Base-by-base conservation (phyloP, 352 stramenopile species). In the Phytophthora foliorum region DNA sequence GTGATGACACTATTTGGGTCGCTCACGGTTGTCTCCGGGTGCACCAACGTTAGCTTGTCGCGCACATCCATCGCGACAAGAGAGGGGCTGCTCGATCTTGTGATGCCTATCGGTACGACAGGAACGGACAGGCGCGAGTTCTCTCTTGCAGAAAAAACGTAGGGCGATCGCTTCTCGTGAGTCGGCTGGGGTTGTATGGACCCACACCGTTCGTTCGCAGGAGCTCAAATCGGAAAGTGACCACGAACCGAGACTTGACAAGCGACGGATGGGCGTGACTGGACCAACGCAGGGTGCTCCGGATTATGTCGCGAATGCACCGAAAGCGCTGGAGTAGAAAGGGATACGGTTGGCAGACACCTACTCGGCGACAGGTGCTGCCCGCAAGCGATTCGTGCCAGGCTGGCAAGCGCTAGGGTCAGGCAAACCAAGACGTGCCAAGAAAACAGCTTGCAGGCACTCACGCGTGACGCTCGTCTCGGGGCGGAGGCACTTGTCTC, bases 361-460 rank as follows among this genome's bases (percentile, higher is more conserved):
- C 38, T 70, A 50, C 44, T 59, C 45, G 45, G 53, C 36, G 63
- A 62, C 63, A 72, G 63, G 64, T 72, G 63, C 63, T 65, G 60
- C 46, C 60, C 67, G 52, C 41, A 70, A 69, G 49, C 22, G 24
- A 36, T 41, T n/a, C 25, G 21, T 13, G 50, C 17, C 13, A 29
- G 45, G 50, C 50, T 56, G 50, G 32, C 22, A 13, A 36, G 42
- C 44, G 41, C 42, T 51, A 63, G 66, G 59, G 48, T 22, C 53
- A 59, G 59, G 41, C 53, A 57, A 45, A 69, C 52, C 31, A 65
- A 57, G 49, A 61, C 54, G 48, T 72, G 68, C 63, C 22, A 14
- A 6, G 45, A 69, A 76, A 76, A 73, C 69, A 76, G 69, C 56
- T 73, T 73, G 69, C 14, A 68, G 51, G 54, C 53, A 70, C 67